Evolutionary conservation across 2,329 filamentous ascomycete species (phyloP).

Genomic region (Fusarium sp.): DNA sequence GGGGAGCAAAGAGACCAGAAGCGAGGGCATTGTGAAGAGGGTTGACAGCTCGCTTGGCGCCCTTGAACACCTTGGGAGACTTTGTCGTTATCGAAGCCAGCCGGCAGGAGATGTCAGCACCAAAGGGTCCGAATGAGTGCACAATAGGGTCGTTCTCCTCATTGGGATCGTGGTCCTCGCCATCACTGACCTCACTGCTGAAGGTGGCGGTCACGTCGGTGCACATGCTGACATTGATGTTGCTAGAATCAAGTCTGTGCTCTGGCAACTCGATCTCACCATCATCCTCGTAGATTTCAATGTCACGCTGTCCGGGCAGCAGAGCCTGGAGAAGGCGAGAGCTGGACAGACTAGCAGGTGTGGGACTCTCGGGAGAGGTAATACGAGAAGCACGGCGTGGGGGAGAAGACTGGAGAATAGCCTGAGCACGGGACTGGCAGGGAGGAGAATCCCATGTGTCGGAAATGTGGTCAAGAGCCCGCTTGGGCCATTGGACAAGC

Average conservation of each 20-base stretch:
- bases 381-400: conserved; percentile 69
- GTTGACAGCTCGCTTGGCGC: conserved; percentile 42
- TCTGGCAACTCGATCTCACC: conserved; percentile 66
- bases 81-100: conserved; percentile 81
- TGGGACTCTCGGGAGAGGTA: conserved; percentile 80
- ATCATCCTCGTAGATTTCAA: conserved; percentile 84
- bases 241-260: conserved; percentile 40
- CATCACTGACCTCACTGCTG: conserved; percentile 66
- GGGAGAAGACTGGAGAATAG: conserved; percentile 70
- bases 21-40: conserved; percentile 39
- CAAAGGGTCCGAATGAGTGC: conserved; percentile 92
- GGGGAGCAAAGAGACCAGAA: conserved; percentile 44
- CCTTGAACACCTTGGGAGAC: conserved; percentile 67
- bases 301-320: conserved; percentile 58
- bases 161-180: conserved; percentile 80
- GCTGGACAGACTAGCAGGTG: conserved; percentile 58
- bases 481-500: conserved; percentile 86
- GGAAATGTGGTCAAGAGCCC: conserved; percentile 65
- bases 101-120: conserved; percentile 84
- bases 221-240: conserved; percentile 60
- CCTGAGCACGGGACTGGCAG: conserved; percentile 49
- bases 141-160: conserved; percentile 96
- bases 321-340: conserved; percentile 62
- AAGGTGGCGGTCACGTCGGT: conserved; percentile 66
- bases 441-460: conserved; percentile 79